Evolutionary conservation across 495 filamentous ascomycete species (phyloP).

Genomic region (Trichoderma reesei): DNA sequence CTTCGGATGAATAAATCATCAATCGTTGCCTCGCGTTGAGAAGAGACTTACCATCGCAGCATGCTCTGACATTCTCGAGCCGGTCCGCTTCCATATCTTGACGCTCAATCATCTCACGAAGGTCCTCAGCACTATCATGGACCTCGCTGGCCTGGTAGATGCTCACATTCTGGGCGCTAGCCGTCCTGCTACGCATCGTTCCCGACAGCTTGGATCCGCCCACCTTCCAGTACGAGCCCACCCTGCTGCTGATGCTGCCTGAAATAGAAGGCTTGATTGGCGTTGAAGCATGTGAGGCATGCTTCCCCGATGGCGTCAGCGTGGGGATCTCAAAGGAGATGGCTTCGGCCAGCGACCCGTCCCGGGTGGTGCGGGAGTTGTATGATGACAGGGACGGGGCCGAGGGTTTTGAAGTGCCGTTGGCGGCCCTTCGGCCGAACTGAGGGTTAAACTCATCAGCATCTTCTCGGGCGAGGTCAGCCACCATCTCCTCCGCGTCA

Average conservation of each 20-base stretch:
- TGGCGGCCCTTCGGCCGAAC: slow-evolving; percentile 38
- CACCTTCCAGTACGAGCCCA: slow-evolving; percentile 35
- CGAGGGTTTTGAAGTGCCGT: slow-evolving; percentile 30
- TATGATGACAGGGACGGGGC: slow-evolving; percentile 74
- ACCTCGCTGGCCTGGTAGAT: slow-evolving; percentile 63
- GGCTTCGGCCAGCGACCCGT: slow-evolving; percentile 42
- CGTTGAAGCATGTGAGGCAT: background rate
- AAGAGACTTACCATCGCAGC: slow-evolving; percentile 76
- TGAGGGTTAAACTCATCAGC: slow-evolving; percentile 83
- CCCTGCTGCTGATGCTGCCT: slow-evolving; percentile 22
- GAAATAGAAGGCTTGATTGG: slow-evolving; percentile 14
- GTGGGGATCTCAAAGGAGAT: slow-evolving; percentile 34
- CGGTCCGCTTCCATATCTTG: slow-evolving; percentile 65
- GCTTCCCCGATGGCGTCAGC: slow-evolving; percentile 31
- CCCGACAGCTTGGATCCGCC: slow-evolving; percentile 30
- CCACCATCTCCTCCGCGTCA: slow-evolving; percentile 47
- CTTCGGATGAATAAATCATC: slow-evolving; percentile 16
- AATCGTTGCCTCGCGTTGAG: background rate
- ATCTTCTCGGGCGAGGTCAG: slow-evolving; percentile 59
- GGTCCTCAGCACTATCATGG: slow-evolving; percentile 69
- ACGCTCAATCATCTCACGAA: slow-evolving; percentile 61
- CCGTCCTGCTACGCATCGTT: slow-evolving; percentile 37
- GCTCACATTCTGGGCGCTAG: slow-evolving; percentile 30
- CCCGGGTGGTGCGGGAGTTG: slow-evolving; percentile 59
- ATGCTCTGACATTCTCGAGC: slow-evolving; percentile 91